Percentiles rank a stretch among this genome's conserved stretches.
Evolutionary conservation across 257 asterid genomes (phyloP).

Genomic region (Paraleonurus japonicus): DNA sequence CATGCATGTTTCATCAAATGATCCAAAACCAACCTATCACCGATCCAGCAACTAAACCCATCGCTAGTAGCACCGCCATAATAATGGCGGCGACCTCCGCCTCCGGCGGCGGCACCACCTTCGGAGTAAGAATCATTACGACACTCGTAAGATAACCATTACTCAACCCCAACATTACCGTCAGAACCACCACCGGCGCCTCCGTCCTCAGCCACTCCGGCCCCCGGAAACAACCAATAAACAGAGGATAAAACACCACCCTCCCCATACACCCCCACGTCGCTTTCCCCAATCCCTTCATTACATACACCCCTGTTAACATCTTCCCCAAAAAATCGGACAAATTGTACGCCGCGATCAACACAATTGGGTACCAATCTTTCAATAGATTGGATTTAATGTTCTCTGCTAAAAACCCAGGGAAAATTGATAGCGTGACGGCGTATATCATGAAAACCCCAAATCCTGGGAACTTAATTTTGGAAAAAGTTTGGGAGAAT

Average conservation of each 20-base stretch:
- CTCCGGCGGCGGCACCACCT: conserved; percentile 48
- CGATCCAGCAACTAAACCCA: conserved; percentile 66
- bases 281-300: conserved; percentile 43
- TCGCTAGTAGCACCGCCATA: conserved; percentile 62
- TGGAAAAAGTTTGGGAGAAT: conserved; percentile 36
- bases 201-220: conserved; percentile 76
- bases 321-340: conserved; percentile 70
- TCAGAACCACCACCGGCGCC: conserved; percentile 53
- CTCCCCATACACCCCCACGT: conserved; percentile 63
- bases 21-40: conserved; percentile 80
- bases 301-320: conserved; percentile 44
- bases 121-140: conserved; percentile 79
- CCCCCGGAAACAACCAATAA: conserved; percentile 62
- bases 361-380: conserved; percentile 72
- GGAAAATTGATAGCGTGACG: conserved; percentile 71
- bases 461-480: conserved; percentile 53
- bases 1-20: conserved; percentile 22
- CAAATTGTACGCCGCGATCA: conserved; percentile 52
- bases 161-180: conserved; percentile 55
- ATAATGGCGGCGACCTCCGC: conserved; percentile 76
- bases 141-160: conserved; percentile 84
- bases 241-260: conserved; percentile 65
- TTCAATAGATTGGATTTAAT: conserved; percentile 43
- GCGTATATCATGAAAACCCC: conserved; percentile 63
- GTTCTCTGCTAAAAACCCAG: conserved; percentile 69